Percentiles rank a stretch among this genome's conserved stretches.
Evolutionary conservation across 371 early-diverging fungal genomes (phyloP).

Genomic region (Actinomortierella ambigua): DNA sequence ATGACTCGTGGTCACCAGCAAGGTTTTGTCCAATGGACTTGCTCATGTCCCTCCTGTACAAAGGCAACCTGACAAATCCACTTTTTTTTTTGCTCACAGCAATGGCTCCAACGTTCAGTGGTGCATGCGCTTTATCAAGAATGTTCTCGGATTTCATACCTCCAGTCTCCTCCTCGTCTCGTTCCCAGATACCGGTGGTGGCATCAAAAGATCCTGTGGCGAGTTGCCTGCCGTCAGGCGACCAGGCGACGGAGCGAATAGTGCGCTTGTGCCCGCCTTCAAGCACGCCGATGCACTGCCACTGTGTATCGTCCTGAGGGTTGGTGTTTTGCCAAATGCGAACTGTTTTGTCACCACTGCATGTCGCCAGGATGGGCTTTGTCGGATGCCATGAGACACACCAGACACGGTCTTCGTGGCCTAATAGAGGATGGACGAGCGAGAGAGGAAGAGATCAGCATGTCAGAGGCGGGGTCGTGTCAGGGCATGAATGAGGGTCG

Average conservation of each 20-base stretch:
- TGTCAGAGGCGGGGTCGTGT: too few species aligned
- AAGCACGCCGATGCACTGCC: conserved; percentile 80
- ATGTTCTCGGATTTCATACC: conserved; percentile 44
- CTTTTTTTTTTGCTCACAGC: too few species aligned
- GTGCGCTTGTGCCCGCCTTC: conserved; percentile 91
- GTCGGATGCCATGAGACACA: conserved; percentile 88
- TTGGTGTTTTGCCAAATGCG: conserved; percentile 77
- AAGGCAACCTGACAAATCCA: too few species aligned
- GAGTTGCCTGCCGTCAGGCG: conserved; percentile 74
- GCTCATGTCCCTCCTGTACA: too few species aligned
- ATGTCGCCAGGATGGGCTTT: conserved; percentile 75
- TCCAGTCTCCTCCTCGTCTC: conserved; percentile 47
- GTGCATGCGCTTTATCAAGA: too few species aligned
- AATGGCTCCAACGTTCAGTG: too few species aligned
- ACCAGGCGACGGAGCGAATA: conserved; percentile 88
- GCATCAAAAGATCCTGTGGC: conserved; percentile 96
- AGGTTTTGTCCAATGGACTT: not conserved
- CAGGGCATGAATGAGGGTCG: too few species aligned
- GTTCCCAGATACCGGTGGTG: conserved; percentile 92
- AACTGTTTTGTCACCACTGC: conserved; percentile 88
- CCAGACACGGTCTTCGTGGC: conserved; percentile 93
- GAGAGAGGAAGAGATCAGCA: not conserved
- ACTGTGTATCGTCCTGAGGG: conserved; percentile 46
- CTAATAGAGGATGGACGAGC: conserved; percentile 44
- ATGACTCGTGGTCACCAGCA: not conserved